phyloP scores from a whole-genome alignment of 2,329 filamentous ascomycete species.

The Fusarium nematophilum region DNA sequence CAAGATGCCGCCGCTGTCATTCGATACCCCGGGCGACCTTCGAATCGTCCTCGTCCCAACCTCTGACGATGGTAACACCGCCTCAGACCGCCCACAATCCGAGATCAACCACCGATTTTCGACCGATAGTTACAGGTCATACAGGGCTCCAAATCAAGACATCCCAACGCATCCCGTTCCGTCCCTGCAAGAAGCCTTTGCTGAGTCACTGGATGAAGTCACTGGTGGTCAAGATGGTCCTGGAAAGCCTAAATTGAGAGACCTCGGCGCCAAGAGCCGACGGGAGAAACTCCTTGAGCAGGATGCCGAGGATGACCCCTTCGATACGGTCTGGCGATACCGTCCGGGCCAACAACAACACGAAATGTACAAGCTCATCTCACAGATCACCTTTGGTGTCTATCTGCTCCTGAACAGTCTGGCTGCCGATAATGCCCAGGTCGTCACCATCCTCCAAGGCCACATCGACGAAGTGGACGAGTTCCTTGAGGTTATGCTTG shows the following conservation, averaged over 20 bases:
- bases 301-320: conserved; percentile 74
- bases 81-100: conserved; percentile 16
- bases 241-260: conserved; percentile 63
- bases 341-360: conserved; percentile 82
- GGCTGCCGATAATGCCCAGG: conserved; percentile 89
- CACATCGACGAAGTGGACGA: conserved; percentile 96
- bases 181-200: conserved; percentile 83
- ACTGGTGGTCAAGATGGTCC: conserved; percentile 57
- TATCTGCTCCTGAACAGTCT: conserved; percentile 86
- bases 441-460: conserved; percentile 87
- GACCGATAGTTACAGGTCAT: conserved; percentile 39
- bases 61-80: conserved; percentile 28
- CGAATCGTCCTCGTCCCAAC: conserved; percentile 47
- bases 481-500: conserved; percentile 86
- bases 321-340: conserved; percentile 80
- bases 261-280: conserved; percentile 69
- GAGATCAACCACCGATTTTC: conserved; percentile 33
- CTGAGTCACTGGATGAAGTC: conserved; percentile 82
- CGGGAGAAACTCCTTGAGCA: conserved; percentile 76
- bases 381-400: conserved; percentile 93
- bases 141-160: conserved; percentile 35
- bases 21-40: conserved; percentile 42
- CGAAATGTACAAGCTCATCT: conserved; percentile 88
- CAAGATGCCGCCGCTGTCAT: conserved; percentile 46
- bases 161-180: conserved; percentile 73